These are phyloP conservation scores for Fusarium sp. DNA, from an alignment of 2,329 filamentous ascomycete species.

Conservation along the genomic window DNA sequence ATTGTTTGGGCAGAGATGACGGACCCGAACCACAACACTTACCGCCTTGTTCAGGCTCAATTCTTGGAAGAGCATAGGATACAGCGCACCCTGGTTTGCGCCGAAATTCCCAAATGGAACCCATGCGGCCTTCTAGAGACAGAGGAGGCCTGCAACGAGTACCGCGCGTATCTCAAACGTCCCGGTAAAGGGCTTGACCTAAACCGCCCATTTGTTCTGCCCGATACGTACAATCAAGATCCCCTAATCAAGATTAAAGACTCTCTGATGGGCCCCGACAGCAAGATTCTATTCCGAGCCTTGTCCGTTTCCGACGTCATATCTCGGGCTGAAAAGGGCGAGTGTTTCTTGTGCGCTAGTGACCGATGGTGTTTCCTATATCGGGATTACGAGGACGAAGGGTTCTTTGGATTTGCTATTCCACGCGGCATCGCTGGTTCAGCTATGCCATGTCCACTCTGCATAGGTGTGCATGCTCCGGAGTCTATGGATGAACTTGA, in stretches of 20 bases:
- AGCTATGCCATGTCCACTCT: too few species aligned
- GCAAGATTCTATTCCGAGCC: background rate
- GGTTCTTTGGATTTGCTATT: too few species aligned
- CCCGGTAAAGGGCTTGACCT: background rate
- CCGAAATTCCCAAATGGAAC: background rate
- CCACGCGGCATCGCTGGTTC: too few species aligned
- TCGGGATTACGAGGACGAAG: too few species aligned
- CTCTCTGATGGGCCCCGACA: rapidly evolving
- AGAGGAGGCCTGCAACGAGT: too few species aligned
- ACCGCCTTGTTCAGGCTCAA: background rate
- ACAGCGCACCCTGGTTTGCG: background rate
- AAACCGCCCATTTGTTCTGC: background rate
- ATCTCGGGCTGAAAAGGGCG: background rate
- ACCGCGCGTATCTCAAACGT: background rate
- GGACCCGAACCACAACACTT: background rate
- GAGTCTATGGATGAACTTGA: too few species aligned
- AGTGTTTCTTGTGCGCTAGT: background rate
- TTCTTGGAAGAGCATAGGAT: background rate
- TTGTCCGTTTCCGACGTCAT: background rate
- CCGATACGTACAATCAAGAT: background rate
- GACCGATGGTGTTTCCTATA: background rate
- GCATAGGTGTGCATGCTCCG: too few species aligned
- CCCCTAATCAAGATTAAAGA: background rate
- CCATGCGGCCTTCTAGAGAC: background rate
- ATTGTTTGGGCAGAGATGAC: background rate